Base-by-base conservation (phyloP, 1,284 basidiomycete genomes). In the Schizophyllum commune region DNA sequence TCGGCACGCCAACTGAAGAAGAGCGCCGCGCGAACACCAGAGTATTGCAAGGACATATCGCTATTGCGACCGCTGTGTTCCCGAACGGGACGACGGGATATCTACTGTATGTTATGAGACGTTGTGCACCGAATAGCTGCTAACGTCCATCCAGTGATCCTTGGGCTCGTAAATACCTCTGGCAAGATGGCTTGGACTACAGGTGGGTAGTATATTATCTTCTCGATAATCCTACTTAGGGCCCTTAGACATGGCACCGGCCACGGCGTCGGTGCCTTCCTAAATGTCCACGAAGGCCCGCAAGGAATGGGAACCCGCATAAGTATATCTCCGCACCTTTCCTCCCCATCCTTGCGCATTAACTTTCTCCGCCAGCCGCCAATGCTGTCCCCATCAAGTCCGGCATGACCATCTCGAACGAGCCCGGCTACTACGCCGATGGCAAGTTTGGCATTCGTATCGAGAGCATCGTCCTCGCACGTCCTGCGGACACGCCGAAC, bases 1-100 rank as follows among this genome's bases (percentile, higher is more conserved):
- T 98, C 71, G 95, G 94, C 33, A 86, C 79, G 1, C 94, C 96
- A 0, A 87, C 85, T 0, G 78, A 80, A 0, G 89, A 94, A 67
- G 92, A 98, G 75, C 92, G 87, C 65, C 83, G 92, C 0, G 89
- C 93, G 0, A 97, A 95, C 69, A 98, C 96, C 0, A 83, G 95
- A 17, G 97, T 99, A 1, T 77, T 99, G 56, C 96, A 99, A 76
- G 96, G 96, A 0, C 94, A 98, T 71, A 97, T 99, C 64, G 86
- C 91, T 1, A 89, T 97, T 57, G 96, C 97, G 72, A 83, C 83
- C 0, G 86, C 88, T 9, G 72, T 98, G 6, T 94, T 98, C 74
- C 96, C 96, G 0, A 82, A 78, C 58, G 94, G 93, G 19, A 97
- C 94, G 17, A 13, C 59, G 86, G 84, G 88, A 57, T 88, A 81